A percentile compares a stretch with the other conserved stretches of the same genome.
Evolutionary conservation across 768 basidiomycete species (phyloP).

Genomic region (Hemileccinum rubropunctum): DNA sequence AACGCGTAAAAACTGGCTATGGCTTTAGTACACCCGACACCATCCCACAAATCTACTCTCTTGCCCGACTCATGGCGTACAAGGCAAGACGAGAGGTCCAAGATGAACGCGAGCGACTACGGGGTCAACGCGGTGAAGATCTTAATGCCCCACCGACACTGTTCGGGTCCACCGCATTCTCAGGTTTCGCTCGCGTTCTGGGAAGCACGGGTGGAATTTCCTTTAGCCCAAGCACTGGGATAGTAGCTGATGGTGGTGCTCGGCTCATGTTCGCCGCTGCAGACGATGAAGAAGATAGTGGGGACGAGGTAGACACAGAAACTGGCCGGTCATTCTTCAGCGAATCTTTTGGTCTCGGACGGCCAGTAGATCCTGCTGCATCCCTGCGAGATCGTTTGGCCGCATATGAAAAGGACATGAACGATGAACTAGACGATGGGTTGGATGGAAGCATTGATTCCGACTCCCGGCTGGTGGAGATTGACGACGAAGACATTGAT

Average conservation of each 20-base stretch:
- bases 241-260: slow-evolving; percentile 44
- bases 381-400: slow-evolving; percentile 60
- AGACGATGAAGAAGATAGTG: slow-evolving; percentile 60
- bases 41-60: slow-evolving; percentile 74
- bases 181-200: slow-evolving; percentile 54
- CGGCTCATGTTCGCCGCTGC: slow-evolving; percentile 59
- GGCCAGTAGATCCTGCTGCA: slow-evolving; percentile 51
- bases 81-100: slow-evolving; percentile 58
- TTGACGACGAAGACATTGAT: slow-evolving; percentile 33
- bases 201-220: slow-evolving; percentile 63
- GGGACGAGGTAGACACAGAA: slow-evolving; percentile 43
- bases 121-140: slow-evolving; percentile 37
- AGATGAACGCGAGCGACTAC: slow-evolving; percentile 45
- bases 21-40: slow-evolving; percentile 77
- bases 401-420: slow-evolving; percentile 55
- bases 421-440: slow-evolving; percentile 33
- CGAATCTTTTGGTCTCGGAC: slow-evolving; percentile 43
- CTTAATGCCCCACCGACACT: slow-evolving; percentile 21
- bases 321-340: slow-evolving; percentile 45
- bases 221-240: slow-evolving; percentile 53
- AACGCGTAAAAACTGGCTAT: slow-evolving; percentile 72
- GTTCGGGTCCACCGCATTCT: slow-evolving; percentile 37
- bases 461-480: slow-evolving; percentile 28
- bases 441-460: slow-evolving; percentile 16
- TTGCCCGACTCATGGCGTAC: slow-evolving; percentile 60